phyloP scores from a whole-genome alignment of 1,284 basidiomycete species.

The Pseudozyma flocculosa region DNA sequence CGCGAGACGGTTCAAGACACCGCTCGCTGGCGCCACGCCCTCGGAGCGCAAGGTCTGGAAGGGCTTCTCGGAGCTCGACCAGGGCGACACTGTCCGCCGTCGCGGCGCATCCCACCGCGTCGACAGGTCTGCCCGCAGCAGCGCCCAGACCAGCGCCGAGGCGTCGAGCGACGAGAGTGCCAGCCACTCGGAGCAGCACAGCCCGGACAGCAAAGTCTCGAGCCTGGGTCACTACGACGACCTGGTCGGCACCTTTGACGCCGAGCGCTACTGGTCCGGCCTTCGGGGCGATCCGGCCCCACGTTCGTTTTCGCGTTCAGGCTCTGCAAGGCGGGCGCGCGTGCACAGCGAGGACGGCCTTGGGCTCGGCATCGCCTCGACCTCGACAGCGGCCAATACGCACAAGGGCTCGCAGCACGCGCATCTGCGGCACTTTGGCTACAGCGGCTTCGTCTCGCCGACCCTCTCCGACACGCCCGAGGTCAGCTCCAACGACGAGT shows the following conservation, averaged over 20 bases:
- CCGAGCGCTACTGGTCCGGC: neutral
- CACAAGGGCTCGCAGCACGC: neutral
- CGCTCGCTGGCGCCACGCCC: conserved; percentile 29
- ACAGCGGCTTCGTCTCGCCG: conserved; percentile 1
- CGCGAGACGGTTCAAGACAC: conserved; percentile 20
- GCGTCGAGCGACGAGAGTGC: conserved; percentile 27
- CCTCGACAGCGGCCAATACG: neutral
- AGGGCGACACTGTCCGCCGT: neutral
- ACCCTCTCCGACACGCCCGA: conserved; percentile 36
- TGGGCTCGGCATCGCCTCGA: conserved; percentile 6
- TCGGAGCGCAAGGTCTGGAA: conserved; percentile 31
- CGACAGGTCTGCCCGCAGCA: neutral
- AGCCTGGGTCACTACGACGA: neutral
- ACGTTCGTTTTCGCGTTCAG: conserved; percentile 1
- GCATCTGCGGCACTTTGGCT: conserved; percentile 2
- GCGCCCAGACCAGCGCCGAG: conserved; percentile 15
- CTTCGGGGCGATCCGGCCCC: neutral
- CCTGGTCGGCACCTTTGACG: neutral
- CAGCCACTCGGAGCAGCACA: conserved; percentile 12
- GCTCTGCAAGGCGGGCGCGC: conserved; percentile 1
- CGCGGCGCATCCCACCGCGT: neutral
- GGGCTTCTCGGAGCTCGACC: conserved; percentile 16
- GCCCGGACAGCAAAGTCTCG: conserved; percentile 2
- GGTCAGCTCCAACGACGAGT: conserved; percentile 32
- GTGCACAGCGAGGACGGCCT: conserved; percentile 41